Conservation (phyloP, 306 rosid species). For the Fragaria iinumae region DNA sequence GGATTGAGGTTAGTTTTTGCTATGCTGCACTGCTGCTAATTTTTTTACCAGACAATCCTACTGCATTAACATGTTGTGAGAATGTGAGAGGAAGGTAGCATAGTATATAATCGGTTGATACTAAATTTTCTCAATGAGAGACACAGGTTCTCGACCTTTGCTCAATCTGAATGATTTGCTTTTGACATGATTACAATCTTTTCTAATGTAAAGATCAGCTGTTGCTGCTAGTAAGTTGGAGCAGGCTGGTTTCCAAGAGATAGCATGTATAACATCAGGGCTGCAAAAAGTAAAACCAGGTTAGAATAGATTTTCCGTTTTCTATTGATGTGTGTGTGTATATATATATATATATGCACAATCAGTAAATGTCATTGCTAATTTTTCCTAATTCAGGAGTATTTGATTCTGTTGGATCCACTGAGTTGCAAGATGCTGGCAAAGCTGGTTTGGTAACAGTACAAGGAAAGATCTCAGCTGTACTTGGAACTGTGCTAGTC, state of each 20-base stretch:
- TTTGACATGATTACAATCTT: conserved; percentile 33
- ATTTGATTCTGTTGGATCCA: conserved; percentile 76
- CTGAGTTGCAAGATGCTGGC: conserved; percentile 84
- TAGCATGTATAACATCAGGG: conserved; percentile 83
- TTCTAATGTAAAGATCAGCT: conserved; percentile 63
- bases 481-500: conserved; percentile 82
- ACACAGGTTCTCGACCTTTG: not conserved
- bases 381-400: conserved; percentile 45
- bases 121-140: conserved; percentile 2
- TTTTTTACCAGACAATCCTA: not conserved
- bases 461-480: conserved; percentile 90
- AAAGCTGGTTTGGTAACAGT: conserved; percentile 84
- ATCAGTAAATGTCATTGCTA: not conserved
- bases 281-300: conserved; percentile 86
- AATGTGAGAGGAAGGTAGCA: not conserved
- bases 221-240: conserved; percentile 77
- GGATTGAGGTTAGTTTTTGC: conserved; percentile 72
- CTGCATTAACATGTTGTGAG: not conserved
- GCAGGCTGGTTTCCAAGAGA: conserved; percentile 65
- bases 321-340: not conserved
- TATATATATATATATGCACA: not conserved
- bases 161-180: conserved; percentile 16
- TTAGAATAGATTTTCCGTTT: conserved; percentile 12
- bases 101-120: not conserved
- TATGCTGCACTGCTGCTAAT: not conserved